Evolutionary conservation across 768 basidiomycete species (phyloP), one percentile per base, ranked within the genome.

Genomic region (Tulasnella sp.): DNA sequence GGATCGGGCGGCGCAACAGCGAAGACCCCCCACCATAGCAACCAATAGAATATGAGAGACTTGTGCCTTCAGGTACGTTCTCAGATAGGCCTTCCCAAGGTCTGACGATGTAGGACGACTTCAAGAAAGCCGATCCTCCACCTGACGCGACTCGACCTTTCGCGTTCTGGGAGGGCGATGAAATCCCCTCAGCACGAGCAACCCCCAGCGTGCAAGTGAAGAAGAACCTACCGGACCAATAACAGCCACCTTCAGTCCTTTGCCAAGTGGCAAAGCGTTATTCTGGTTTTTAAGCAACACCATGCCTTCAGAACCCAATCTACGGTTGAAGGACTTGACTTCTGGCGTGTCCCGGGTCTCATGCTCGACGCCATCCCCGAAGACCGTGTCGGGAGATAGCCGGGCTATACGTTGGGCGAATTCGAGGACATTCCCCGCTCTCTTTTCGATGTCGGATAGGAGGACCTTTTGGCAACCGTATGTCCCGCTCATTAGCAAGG

Each of bases 111-210:
- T 93, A 96, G 5, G 91, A 91, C 0, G 94, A 88, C 83, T 93
- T 92, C 58, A 95, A 87, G 3, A 90, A 88, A 0, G 93, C 92
- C 9, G 93, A 92, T 54, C 94, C 94, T 58, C 94, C 94, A 12
- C 92, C 92, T n/a, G 93, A 94, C 72, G 93, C 90, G 6, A 93
- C 88, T 48, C 89, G 85, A 75, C 89, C 90, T 84, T 90, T 90
- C 74, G 90, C 91, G 84, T 93, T 93, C 94, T 20, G 92, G 92
- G 44, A 93, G 69, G 93, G 93, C 58, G 93, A 60, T 90, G 92
- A 92, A 86, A 2, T 91, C 89, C 7, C 85, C 83, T 0, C 91
- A 90, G 84, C 91, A 93, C 37, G 91, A 92, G 82, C 93, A 94
- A 8, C 90, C 37, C 9, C 94, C 72, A 73, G 31, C 94, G 22